Conservation (phyloP, 176 grass and related monocot genomes). For the Oryza coarctata region DNA sequence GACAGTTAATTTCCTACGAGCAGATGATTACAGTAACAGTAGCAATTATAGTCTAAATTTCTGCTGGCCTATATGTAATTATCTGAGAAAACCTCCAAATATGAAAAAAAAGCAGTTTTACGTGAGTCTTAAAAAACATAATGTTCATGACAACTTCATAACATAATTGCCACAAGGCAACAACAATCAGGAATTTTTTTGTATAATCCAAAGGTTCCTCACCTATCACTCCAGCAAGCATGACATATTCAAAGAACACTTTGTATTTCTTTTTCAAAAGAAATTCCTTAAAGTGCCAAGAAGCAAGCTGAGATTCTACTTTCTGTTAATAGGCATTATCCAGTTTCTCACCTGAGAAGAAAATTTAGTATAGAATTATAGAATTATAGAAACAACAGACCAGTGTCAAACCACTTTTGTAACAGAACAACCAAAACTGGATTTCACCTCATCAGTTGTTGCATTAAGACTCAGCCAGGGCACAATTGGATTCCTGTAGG, state of each 20-base stretch:
- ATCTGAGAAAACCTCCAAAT: not conserved
- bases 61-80: not conserved
- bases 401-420: not conserved
- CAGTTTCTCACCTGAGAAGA: slow-evolving; percentile 85
- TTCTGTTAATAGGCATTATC: slow-evolving; percentile 98
- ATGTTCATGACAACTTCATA: not conserved
- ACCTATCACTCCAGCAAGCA: slow-evolving; percentile 98
- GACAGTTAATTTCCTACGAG: not conserved
- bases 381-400: slow-evolving; percentile 14
- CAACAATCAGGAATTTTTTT: not conserved
- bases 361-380: slow-evolving; percentile 9
- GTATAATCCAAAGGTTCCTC: slow-evolving; percentile 3
- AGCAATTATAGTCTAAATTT: not conserved
- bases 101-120: not conserved
- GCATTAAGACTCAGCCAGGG: slow-evolving; percentile 87
- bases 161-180: not conserved
- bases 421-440: slow-evolving; percentile 20
- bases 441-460: slow-evolving; percentile 86
- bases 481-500: slow-evolving; percentile 74
- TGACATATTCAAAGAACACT: slow-evolving; percentile 94
- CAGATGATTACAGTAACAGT: not conserved
- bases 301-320: slow-evolving; percentile 79
- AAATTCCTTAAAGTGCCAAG: slow-evolving; percentile 74
- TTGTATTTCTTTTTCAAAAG: slow-evolving; percentile 54
- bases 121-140: not conserved